Evolutionary conservation across 2,329 filamentous ascomycete species (phyloP).

Genomic region (Aspergillus intermedius): DNA sequence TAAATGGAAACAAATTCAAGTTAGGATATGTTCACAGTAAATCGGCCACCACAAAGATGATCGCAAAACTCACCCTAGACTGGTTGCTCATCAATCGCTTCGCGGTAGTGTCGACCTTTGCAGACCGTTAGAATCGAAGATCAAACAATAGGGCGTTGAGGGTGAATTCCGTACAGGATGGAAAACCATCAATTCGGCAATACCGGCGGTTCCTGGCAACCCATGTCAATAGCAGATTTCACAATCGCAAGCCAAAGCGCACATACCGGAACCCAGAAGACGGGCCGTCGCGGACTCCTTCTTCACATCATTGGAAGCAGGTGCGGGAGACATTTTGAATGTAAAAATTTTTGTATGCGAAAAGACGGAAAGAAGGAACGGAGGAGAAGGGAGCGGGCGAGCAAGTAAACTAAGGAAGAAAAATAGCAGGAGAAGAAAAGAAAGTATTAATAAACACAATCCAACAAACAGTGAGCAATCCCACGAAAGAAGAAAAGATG

Average conservation of each 20-base stretch:
- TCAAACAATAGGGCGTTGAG: not conserved
- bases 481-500: no score
- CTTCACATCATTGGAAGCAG: constrained; percentile 58
- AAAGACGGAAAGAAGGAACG: not conserved
- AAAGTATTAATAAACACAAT: not conserved
- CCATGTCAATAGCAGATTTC: constrained; percentile 12
- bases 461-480: no score
- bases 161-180: constrained; percentile 60
- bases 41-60: not conserved
- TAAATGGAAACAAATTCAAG: constrained; percentile 21
- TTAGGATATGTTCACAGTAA: not conserved
- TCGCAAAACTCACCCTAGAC: constrained; percentile 51
- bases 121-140: constrained; percentile 15
- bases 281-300: constrained; percentile 85
- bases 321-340: constrained; percentile 51
- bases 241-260: not conserved
- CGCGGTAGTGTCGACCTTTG: constrained; percentile 89
- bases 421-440: not conserved
- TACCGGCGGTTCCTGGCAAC: constrained; percentile 72
- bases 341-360: not conserved
- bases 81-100: constrained; percentile 99
- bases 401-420: not conserved
- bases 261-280: constrained; percentile 80
- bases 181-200: constrained; percentile 88
- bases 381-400: not conserved